Conservation (phyloP, 352 stramenopile genomes). For the Globisporangium camurandrum region DNA sequence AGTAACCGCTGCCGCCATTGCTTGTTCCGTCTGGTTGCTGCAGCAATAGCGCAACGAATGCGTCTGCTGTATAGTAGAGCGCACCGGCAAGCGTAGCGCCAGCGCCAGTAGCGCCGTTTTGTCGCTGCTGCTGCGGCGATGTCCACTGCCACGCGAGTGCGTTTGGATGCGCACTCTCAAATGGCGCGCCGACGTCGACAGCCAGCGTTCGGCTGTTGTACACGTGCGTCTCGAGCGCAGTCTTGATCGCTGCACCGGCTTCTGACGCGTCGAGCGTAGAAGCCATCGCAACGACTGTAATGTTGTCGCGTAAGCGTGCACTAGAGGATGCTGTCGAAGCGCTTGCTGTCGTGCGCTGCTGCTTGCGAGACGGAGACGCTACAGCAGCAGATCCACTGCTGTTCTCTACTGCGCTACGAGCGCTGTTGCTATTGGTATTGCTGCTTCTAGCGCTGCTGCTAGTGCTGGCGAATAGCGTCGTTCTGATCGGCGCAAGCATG, state of each 20-base stretch:
- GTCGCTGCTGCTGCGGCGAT: no score
- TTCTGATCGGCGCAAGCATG: background rate
- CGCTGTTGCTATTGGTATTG: background rate
- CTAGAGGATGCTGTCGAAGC: slow-evolving; percentile 3
- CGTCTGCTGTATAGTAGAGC: slow-evolving; percentile 33
- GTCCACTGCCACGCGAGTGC: slow-evolving; percentile 40
- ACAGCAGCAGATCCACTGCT: no score
- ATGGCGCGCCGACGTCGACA: slow-evolving; percentile 20
- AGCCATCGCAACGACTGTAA: slow-evolving; percentile 36
- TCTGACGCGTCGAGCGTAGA: slow-evolving; percentile 27
- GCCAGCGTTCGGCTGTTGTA: slow-evolving; percentile 52
- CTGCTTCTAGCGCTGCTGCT: background rate
- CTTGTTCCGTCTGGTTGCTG: no score
- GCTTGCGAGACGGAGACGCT: no score
- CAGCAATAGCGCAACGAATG: slow-evolving; percentile 32
- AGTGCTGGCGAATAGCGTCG: background rate
- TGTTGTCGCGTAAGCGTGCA: slow-evolving; percentile 6
- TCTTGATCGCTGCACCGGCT: slow-evolving; percentile 24
- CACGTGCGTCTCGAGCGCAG: slow-evolving; percentile 32
- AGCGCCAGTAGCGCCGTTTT: no score
- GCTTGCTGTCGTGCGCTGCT: background rate
- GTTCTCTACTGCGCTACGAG: no score
- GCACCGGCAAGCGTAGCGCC: slow-evolving; percentile 25
- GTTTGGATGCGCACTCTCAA: slow-evolving; percentile 22
- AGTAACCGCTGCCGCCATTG: slow-evolving; percentile 33